phyloP scores from a whole-genome alignment of 108 stramenopile species.

The Nitzschia sp. region DNA sequence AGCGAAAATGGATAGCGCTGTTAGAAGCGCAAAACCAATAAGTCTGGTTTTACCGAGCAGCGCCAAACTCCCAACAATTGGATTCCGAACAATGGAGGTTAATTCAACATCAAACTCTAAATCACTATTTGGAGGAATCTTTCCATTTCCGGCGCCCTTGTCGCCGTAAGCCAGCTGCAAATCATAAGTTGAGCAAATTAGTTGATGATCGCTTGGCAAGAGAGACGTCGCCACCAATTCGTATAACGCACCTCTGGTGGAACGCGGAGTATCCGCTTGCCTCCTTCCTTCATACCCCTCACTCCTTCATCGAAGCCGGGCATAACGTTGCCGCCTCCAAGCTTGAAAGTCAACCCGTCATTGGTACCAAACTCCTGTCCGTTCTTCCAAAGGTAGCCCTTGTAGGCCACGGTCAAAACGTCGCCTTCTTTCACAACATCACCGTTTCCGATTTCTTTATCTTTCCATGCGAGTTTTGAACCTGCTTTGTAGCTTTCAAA shows the following conservation, averaged over 20 bases:
- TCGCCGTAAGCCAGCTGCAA: not conserved
- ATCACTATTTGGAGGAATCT: conserved; percentile 1
- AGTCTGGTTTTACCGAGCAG: not conserved
- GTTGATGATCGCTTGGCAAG: not conserved
- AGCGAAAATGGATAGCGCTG: not conserved
- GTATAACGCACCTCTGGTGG: not conserved
- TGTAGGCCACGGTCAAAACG: not conserved
- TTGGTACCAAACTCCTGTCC: not conserved
- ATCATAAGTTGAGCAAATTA: not conserved
- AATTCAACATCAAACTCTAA: not conserved
- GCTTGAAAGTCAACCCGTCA: conserved; percentile 1
- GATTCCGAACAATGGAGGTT: not conserved
- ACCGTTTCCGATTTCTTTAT: not conserved
- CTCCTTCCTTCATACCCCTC: not conserved
- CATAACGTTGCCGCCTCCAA: conserved; percentile 5
- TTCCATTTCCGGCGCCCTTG: conserved; percentile 2
- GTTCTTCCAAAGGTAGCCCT: not conserved
- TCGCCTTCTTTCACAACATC: not conserved
- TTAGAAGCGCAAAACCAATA: not conserved
- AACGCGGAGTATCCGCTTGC: not conserved
- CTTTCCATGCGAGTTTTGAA: not conserved
- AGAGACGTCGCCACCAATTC: not conserved
- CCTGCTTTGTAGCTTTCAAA: not conserved
- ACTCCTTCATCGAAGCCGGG: conserved; percentile 5
- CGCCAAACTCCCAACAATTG: not conserved